Conservation (phyloP, 2,329 filamentous ascomycete genomes). For the Microascus cirrosus region DNA sequence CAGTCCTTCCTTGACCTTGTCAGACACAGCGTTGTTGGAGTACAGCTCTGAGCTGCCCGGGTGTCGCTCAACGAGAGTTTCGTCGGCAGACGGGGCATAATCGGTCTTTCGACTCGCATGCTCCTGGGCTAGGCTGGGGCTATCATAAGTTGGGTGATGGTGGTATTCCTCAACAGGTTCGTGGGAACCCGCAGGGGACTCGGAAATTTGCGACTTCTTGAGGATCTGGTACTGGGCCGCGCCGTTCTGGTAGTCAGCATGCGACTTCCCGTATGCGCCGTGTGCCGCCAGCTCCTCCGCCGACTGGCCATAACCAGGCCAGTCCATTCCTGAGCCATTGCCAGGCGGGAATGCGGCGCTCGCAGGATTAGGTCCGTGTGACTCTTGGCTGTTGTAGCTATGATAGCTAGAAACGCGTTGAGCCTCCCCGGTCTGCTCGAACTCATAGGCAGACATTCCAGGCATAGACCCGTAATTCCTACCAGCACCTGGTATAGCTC, state of each 20-base stretch:
- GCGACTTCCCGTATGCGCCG: constrained; percentile 11
- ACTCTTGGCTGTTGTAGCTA: constrained; percentile 9
- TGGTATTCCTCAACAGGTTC: constrained; percentile 24
- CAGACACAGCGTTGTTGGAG: constrained; percentile 6
- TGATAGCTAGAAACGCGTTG: constrained; percentile 12
- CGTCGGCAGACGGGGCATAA: constrained; percentile 28
- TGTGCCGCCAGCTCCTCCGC: constrained; percentile 15
- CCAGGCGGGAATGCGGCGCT: constrained; percentile 6
- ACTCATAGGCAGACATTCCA: constrained; percentile 12
- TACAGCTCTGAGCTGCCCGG: constrained; percentile 7
- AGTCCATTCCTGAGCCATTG: constrained; percentile 14
- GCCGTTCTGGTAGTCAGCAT: constrained; percentile 14
- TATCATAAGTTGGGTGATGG: constrained; percentile 16
- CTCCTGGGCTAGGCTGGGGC: constrained; percentile 31
- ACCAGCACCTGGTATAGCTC: background rate
- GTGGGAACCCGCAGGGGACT: constrained; percentile 24
- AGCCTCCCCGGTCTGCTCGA: constrained; percentile 11
- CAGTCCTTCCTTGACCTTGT: constrained; percentile 6
- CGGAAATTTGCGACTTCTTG: constrained; percentile 33
- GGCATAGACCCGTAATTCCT: constrained; percentile 5
- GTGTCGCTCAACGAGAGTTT: constrained; percentile 7
- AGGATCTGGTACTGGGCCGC: constrained; percentile 26
- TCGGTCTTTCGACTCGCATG: constrained; percentile 25
- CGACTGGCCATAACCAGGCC: constrained; percentile 10
- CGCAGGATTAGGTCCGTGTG: background rate